phyloP scores from a whole-genome alignment of 2,329 filamentous ascomycete species.

The Pezicula rhizophila region DNA sequence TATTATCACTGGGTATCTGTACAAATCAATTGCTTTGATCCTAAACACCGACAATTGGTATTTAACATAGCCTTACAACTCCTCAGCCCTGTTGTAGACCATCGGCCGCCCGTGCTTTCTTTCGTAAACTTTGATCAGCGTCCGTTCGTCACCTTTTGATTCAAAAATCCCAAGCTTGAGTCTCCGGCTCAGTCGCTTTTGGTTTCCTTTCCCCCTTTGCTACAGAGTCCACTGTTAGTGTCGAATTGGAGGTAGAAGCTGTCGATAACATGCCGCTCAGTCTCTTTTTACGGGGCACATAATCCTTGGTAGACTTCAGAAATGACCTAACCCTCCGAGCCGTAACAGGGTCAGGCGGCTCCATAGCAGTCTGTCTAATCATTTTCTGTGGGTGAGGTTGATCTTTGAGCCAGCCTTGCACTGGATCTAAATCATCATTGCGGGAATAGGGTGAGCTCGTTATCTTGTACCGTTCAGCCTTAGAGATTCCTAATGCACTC shows the following conservation, averaged over 20 bases:
- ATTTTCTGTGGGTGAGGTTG: not conserved
- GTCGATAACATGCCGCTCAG: slow-evolving; percentile 4
- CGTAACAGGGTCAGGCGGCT: not conserved
- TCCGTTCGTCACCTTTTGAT: not conserved
- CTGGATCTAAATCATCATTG: not conserved
- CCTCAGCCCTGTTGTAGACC: not conserved
- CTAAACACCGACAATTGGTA: too few species aligned
- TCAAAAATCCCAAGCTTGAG: slow-evolving; percentile 9
- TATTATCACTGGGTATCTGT: too few species aligned
- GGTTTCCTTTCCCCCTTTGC: slow-evolving; percentile 1
- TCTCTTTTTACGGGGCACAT: slow-evolving; percentile 22
- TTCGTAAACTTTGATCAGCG: not conserved
- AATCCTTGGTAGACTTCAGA: slow-evolving; percentile 9
- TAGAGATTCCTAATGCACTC: not conserved
- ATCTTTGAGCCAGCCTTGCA: not conserved
- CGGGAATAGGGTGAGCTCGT: not conserved
- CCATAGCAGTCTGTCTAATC: not conserved
- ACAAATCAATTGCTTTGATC: too few species aligned
- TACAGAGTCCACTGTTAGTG: slow-evolving; percentile 7
- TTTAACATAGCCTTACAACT: too few species aligned
- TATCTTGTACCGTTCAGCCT: not conserved
- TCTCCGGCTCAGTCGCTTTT: slow-evolving; percentile 9
- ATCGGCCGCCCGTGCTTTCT: not conserved
- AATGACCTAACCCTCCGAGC: not conserved
- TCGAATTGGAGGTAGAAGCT: slow-evolving; percentile 5